phyloP scores from a whole-genome alignment of 441 rosid genomes.

The Bocquillonia castaneifolia region DNA sequence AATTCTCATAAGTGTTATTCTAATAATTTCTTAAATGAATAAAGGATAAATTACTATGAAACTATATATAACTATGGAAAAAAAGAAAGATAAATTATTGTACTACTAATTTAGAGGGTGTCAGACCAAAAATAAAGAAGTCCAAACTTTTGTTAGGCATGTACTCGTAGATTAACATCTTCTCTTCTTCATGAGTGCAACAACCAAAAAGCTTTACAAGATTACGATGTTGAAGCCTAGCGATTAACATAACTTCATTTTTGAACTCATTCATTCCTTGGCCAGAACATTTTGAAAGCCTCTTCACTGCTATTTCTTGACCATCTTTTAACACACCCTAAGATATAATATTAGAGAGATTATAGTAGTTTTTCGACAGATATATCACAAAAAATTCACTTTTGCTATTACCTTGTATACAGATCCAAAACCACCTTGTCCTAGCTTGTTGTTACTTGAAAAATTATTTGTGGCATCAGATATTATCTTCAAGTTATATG shows the following conservation, averaged over 20 bases:
- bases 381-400: too few relatives aligned
- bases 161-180: too few relatives aligned
- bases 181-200: constrained; percentile 32
- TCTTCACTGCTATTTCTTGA: constrained; percentile 32
- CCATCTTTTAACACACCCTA: constrained; percentile 22
- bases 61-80: too few relatives aligned
- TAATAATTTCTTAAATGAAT: too few relatives aligned
- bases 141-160: too few relatives aligned
- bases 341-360: not conserved
- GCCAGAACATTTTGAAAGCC: constrained; percentile 25
- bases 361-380: too few relatives aligned
- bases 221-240: constrained; percentile 38
- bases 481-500: constrained; percentile 13
- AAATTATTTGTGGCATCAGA: constrained; percentile 28
- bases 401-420: constrained; percentile 28
- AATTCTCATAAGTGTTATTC: too few relatives aligned
- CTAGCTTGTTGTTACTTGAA: constrained; percentile 28
- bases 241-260: too few relatives aligned
- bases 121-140: constrained; percentile 28
- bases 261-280: constrained; percentile 33
- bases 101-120: not conserved
- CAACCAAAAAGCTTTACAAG: constrained; percentile 33
- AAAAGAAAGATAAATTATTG: not conserved
- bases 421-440: constrained; percentile 38
- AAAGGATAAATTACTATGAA: too few relatives aligned